A percentile compares a stretch with the other conserved stretches of the same genome.
These are phyloP conservation scores for Exophiala spinifera DNA, from an alignment of 2,329 filamentous ascomycete genomes.

Conservation along the genomic window DNA sequence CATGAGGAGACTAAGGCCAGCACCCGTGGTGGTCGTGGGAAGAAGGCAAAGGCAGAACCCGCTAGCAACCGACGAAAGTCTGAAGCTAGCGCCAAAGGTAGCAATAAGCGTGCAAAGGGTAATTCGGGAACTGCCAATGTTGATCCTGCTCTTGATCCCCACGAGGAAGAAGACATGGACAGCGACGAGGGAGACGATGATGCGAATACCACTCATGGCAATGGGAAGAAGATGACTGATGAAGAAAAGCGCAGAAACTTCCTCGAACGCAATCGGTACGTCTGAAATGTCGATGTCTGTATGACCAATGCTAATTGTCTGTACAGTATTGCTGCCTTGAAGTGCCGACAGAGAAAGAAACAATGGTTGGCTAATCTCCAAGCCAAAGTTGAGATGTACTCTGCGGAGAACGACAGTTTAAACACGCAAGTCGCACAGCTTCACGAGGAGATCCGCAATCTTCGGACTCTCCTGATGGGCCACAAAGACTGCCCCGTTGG, in stretches of 20 bases:
- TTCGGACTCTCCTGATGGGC: slow-evolving; percentile 87
- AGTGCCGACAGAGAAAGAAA: slow-evolving; percentile 97
- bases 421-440: slow-evolving; percentile 78
- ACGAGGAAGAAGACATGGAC: slow-evolving; percentile 55
- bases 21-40: slow-evolving; percentile 69
- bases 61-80: slow-evolving; percentile 74
- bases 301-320: slow-evolving; percentile 30
- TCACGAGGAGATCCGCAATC: slow-evolving; percentile 87
- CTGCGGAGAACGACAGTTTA: slow-evolving; percentile 83
- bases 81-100: slow-evolving; percentile 61
- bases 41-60: slow-evolving; percentile 46
- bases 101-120: slow-evolving; percentile 71
- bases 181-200: slow-evolving; percentile 56
- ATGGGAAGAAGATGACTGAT: slow-evolving; percentile 84
- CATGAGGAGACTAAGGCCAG: slow-evolving; percentile 62
- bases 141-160: slow-evolving; percentile 42
- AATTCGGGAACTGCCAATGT: slow-evolving; percentile 45
- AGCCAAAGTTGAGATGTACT: slow-evolving; percentile 89
- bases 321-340: slow-evolving; percentile 82
- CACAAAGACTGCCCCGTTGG: slow-evolving; percentile 96
- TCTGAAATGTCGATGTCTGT: slow-evolving; percentile 16
- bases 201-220: slow-evolving; percentile 29
- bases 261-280: slow-evolving; percentile 88
- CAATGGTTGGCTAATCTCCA: slow-evolving; percentile 97
- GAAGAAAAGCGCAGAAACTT: slow-evolving; percentile 99